Conservation (phyloP, 2,329 filamentous ascomycete genomes). For the Fusarium stilboides region DNA sequence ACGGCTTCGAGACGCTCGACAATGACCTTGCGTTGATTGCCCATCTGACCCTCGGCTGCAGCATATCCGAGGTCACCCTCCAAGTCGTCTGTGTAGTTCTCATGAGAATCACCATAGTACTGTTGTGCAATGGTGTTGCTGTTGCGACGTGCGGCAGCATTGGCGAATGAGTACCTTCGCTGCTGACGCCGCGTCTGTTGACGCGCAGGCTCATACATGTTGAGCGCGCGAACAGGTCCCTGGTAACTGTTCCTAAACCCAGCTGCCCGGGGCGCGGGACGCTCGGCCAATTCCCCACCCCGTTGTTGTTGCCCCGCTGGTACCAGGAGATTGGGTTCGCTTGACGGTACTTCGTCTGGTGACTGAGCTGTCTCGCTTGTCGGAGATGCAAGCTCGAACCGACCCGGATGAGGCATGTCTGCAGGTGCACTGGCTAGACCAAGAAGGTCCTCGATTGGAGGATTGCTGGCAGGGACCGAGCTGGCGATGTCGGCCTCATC, state of each 20-base stretch:
- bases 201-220: slow-evolving; percentile 63
- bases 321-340: slow-evolving; percentile 42
- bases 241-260: slow-evolving; percentile 58
- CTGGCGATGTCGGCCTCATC: slow-evolving; percentile 91
- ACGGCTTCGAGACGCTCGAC: slow-evolving; percentile 96
- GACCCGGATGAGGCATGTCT: slow-evolving; percentile 81
- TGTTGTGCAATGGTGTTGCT: slow-evolving; percentile 69
- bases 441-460: slow-evolving; percentile 76
- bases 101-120: slow-evolving; percentile 67
- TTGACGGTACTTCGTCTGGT: slow-evolving; percentile 53
- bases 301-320: slow-evolving; percentile 36
- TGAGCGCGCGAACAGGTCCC: slow-evolving; percentile 58
- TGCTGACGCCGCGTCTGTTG: slow-evolving; percentile 59
- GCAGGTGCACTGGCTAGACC: slow-evolving; percentile 73
- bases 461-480: slow-evolving; percentile 53
- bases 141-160: slow-evolving; percentile 62
- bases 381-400: slow-evolving; percentile 76
- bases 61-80: slow-evolving; percentile 96
- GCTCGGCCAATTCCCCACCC: slow-evolving; percentile 39
- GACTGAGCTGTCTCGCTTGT: slow-evolving; percentile 60
- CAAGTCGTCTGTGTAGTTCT: slow-evolving; percentile 80
- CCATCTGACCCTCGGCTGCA: slow-evolving; percentile 93
- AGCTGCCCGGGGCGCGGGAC: slow-evolving; percentile 40
- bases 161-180: slow-evolving; percentile 69
- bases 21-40: slow-evolving; percentile 92